Percentiles rank a stretch among this genome's conserved stretches.
Evolutionary conservation across 768 basidiomycete genomes (phyloP).

Genomic region (Leucocoprinus sp.): DNA sequence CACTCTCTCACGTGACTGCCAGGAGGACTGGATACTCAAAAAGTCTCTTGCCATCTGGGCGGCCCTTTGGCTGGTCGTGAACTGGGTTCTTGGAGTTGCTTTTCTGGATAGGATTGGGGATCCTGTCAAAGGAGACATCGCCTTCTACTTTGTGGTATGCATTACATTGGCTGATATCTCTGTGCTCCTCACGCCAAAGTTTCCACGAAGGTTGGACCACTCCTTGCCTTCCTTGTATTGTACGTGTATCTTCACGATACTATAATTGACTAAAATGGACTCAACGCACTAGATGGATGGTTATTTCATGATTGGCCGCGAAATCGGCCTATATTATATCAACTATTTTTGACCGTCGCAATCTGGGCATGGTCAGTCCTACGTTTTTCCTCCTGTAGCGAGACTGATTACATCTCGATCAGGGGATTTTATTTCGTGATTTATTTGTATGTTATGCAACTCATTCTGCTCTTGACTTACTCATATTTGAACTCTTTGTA

Average conservation of each 20-base stretch:
- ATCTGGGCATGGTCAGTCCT: constrained; percentile 55
- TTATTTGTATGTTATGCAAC: constrained; percentile 37
- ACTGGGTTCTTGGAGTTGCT: constrained; percentile 57
- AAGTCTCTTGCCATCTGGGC: constrained; percentile 62
- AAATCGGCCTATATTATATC: constrained; percentile 50
- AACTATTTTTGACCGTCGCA: constrained; percentile 46
- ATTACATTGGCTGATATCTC: background rate
- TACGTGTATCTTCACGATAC: constrained; percentile 21
- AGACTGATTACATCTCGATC: constrained; percentile 11
- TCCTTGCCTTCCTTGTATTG: constrained; percentile 53
- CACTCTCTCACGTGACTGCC: constrained; percentile 7
- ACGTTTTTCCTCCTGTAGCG: background rate
- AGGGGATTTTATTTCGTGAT: constrained; percentile 58
- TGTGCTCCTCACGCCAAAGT: background rate
- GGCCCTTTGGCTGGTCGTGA: constrained; percentile 53
- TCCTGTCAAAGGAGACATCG: constrained; percentile 38
- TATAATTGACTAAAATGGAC: background rate
- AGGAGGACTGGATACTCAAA: constrained; percentile 69
- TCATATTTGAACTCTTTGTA: constrained; percentile 12
- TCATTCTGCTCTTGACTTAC: constrained; percentile 7
- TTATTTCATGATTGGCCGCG: constrained; percentile 70
- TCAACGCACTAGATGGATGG: constrained; percentile 33
- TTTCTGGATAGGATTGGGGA: constrained; percentile 28
- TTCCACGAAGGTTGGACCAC: constrained; percentile 40
- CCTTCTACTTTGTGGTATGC: constrained; percentile 48